Evolutionary conservation across 805 yeast species (phyloP), one percentile per base, ranked within the genome.

Genomic region (Candida takata): DNA sequence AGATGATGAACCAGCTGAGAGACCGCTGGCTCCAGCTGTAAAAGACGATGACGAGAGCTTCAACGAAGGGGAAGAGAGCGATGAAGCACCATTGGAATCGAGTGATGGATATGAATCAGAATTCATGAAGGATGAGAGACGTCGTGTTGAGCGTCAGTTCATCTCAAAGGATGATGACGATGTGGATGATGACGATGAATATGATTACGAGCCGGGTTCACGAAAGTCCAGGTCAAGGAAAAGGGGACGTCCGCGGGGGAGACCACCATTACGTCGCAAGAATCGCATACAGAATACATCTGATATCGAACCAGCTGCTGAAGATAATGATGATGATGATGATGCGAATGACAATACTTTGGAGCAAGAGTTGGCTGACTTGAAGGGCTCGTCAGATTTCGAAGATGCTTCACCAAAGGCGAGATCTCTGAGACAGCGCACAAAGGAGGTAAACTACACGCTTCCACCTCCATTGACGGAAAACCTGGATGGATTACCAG

Each of bases 401-500:
- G 29, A 41, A 10, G 41, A 36, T 5, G 47, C 58, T 4, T 62
- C 69, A 5, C 61, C 58, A 16, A 71, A 68, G 33, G 65, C 74
- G 35, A 65, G 77, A 46, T 59, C 67, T 6, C 57, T 80, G 16
- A 68, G 88, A 35, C 79, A 77, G 42, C 58, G 87, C 43, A 76
- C 87, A 38, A 76, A 85, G 45, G 77, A 78, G 19, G 77, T 88
- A 9, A 82, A 87, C 52, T 87, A 87, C 55, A 72, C 79, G 11
- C 66, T 87, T 8, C 90, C 95, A 0, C 95, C 95, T 2, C 95
- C 95, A 4, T 64, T 84, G 37, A 59, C 64, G 5, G 61, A 61
- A 5, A 57, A 48, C 19, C 35, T 54, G 6, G 61, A 53, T n/a
- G 58, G 46, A 3, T 25, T 45, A 8, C 42, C 44, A 14, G 29